A percentile compares a stretch with the other conserved stretches of the same genome.
Conservation (phyloP, 1,139 yeast species). For the Yamadazyma triangularis region DNA sequence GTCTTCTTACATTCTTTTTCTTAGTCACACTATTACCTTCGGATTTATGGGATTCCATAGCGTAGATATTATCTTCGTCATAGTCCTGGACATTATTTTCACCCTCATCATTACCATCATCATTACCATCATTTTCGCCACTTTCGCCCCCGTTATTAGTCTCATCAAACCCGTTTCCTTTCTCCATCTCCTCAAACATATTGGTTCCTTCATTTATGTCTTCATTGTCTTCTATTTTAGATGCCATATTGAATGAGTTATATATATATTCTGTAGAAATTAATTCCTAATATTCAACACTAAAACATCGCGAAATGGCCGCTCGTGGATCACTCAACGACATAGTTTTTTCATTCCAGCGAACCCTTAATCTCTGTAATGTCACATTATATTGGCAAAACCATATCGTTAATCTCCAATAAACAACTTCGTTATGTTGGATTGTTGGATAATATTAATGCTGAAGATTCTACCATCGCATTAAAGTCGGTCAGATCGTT, state of each 20-base stretch:
- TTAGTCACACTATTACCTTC: slow-evolving; percentile 22
- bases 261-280: no score
- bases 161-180: no score
- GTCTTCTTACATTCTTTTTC: slow-evolving; percentile 36
- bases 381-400: slow-evolving; percentile 91
- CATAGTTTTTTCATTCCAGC: no score
- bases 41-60: slow-evolving; percentile 28
- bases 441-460: slow-evolving; percentile 76
- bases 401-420: slow-evolving; percentile 82
- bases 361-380: no score
- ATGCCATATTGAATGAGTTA: no score
- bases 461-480: slow-evolving; percentile 89
- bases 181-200: no score
- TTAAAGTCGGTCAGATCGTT: slow-evolving; percentile 75
- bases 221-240: no score
- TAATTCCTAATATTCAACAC: no score
- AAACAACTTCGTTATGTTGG: slow-evolving; percentile 92
- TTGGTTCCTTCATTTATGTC: no score
- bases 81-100: slow-evolving; percentile 11
- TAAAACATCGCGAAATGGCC: no score
- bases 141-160: no score
- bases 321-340: no score
- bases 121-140: slow-evolving; percentile 4
- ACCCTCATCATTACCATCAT: slow-evolving; percentile 8
- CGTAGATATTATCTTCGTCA: slow-evolving; percentile 27